These are phyloP conservation scores for Cytospora piceicola DNA, from an alignment of 2,329 filamentous ascomycete genomes.

Conservation along the genomic window DNA sequence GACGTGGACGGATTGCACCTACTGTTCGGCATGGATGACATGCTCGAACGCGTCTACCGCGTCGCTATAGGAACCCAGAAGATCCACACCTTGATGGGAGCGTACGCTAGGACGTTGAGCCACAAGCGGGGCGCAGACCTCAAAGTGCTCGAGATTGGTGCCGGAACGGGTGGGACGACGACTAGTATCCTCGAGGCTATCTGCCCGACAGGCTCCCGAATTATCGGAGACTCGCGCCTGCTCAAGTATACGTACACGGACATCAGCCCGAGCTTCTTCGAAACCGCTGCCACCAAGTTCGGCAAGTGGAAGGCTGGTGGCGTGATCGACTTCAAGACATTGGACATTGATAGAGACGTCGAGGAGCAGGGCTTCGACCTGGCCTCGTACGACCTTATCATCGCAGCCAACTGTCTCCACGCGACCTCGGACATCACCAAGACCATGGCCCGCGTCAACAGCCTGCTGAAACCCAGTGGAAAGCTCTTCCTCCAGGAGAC, in stretches of 20 bases:
- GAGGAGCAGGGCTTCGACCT: constrained; percentile 39
- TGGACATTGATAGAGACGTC: constrained; percentile 38
- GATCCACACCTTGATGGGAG: constrained; percentile 27
- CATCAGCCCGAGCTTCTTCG: constrained; percentile 25
- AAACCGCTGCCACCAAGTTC: constrained; percentile 38
- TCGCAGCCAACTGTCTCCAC: constrained; percentile 40
- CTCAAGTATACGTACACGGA: constrained; percentile 32
- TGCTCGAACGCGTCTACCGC: constrained; percentile 25
- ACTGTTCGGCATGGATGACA: constrained; percentile 26
- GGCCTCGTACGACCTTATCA: constrained; percentile 39
- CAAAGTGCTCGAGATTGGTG: constrained; percentile 29
- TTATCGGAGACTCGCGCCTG: constrained; percentile 20
- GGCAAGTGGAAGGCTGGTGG: constrained; percentile 31
- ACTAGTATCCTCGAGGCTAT: constrained; percentile 22
- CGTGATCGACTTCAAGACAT: constrained; percentile 37
- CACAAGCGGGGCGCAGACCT: constrained; percentile 29
- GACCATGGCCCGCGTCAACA: constrained; percentile 37
- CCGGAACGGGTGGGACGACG: constrained; percentile 25
- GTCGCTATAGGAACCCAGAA: constrained; percentile 24
- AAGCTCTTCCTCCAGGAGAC: constrained; percentile 37
- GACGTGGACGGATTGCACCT: constrained; percentile 25
- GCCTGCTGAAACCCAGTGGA: constrained; percentile 42
- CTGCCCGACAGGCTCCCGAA: constrained; percentile 19
- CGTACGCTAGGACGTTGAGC: constrained; percentile 17
- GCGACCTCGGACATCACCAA: constrained; percentile 34